A percentile compares a stretch with the other conserved stretches of the same genome.
Conservation (phyloP, 306 rosid species). For the Ormosia emarginata region DNA sequence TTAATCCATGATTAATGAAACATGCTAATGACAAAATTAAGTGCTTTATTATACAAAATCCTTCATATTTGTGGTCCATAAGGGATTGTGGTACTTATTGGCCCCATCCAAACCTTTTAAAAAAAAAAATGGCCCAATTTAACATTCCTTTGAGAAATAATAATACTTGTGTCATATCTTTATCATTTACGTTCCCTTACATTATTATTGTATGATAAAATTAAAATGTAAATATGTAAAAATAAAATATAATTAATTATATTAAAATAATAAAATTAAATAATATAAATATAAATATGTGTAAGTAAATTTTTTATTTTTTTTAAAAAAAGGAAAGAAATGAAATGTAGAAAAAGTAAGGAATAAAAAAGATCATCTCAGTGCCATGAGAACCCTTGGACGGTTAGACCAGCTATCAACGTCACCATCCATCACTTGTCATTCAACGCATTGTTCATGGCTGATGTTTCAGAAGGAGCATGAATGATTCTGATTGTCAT, state of each 20-base stretch:
- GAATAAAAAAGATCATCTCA: background rate
- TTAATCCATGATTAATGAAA: background rate
- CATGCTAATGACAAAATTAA: background rate
- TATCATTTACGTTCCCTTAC: too few species aligned
- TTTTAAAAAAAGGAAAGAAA: background rate
- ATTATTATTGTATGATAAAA: too few species aligned
- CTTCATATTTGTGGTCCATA: background rate
- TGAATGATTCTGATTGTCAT: background rate
- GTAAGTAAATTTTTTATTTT: too few species aligned
- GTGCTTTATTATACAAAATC: background rate
- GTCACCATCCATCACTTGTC: conserved; percentile 19
- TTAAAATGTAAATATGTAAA: too few species aligned
- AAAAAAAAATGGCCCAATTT: background rate
- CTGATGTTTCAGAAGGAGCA: background rate
- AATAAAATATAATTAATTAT: too few species aligned
- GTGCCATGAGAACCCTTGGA: background rate
- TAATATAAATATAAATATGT: too few species aligned
- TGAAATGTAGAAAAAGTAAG: background rate
- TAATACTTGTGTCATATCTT: too few species aligned
- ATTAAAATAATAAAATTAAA: too few species aligned
- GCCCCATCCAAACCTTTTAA: background rate
- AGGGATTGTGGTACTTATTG: background rate
- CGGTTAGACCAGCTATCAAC: background rate
- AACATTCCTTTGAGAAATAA: background rate
- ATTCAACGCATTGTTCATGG: background rate